phyloP scores from a whole-genome alignment of 371 early-diverging fungal genomes.

The Nematocida homosporus region DNA sequence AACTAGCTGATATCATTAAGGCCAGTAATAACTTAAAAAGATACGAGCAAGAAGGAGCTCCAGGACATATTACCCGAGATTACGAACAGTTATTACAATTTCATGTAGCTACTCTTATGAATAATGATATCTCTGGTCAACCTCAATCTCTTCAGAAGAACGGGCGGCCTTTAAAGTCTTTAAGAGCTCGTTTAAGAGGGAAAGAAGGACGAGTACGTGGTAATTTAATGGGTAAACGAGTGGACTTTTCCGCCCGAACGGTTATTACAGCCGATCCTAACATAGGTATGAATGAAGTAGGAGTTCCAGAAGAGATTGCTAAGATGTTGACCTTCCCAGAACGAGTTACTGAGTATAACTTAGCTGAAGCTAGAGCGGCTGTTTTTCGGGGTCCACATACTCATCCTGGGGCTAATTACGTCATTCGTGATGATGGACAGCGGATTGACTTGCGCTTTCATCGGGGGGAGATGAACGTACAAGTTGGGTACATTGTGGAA shows the following conservation, averaged over 20 bases:
- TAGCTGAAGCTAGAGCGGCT: slow-evolving; percentile 77
- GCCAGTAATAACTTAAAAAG: slow-evolving; percentile 81
- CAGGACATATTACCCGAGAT: slow-evolving; percentile 85
- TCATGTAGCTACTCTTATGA: slow-evolving; percentile 95
- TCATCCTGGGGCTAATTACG: slow-evolving; percentile 97
- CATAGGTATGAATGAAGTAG: slow-evolving; percentile 90
- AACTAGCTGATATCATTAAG: slow-evolving; percentile 86
- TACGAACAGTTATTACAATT: slow-evolving; percentile 88
- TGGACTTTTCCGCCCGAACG: slow-evolving; percentile 96
- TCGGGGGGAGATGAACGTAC: slow-evolving; percentile 79
- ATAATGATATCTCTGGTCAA: slow-evolving; percentile 93
- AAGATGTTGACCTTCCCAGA: slow-evolving; percentile 95
- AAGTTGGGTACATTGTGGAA: slow-evolving; percentile 87
- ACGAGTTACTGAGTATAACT: slow-evolving; percentile 92
- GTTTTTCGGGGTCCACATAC: slow-evolving; percentile 90
- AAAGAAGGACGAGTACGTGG: slow-evolving; percentile 98
- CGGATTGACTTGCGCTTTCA: slow-evolving; percentile 87
- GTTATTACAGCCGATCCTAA: slow-evolving; percentile 99
- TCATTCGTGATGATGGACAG: slow-evolving; percentile 88
- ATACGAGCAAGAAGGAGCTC: slow-evolving; percentile 88
- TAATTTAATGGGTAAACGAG: slow-evolving; percentile 99
- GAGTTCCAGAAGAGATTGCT: slow-evolving; percentile 94
- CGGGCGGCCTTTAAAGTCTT: slow-evolving; percentile 90
- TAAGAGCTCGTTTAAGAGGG: slow-evolving; percentile 93
- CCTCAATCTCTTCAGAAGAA: slow-evolving; percentile 88